These are phyloP conservation scores for Gamsiella multidivaricata DNA, from an alignment of 192 early-diverging fungal genomes.

Conservation along the genomic window DNA sequence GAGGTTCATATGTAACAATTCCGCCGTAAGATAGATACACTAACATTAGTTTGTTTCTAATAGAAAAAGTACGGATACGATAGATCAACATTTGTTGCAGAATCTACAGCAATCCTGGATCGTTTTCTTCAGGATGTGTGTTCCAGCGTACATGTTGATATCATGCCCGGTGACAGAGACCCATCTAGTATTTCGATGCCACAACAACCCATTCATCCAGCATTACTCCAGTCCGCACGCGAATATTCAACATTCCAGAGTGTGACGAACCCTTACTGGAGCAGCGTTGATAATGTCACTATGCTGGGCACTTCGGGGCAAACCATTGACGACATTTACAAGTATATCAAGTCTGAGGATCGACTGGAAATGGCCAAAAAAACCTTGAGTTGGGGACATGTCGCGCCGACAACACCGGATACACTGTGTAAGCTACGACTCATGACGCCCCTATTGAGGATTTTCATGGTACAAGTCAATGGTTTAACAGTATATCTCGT, in stretches of 20 bases:
- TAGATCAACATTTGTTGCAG: conserved; percentile 55
- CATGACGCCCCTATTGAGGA: background rate
- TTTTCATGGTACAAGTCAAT: no score
- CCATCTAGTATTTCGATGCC: conserved; percentile 84
- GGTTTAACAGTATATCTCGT: no score
- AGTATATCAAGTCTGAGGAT: conserved; percentile 68
- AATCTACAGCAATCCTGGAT: conserved; percentile 71
- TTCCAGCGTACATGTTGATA: conserved; percentile 69
- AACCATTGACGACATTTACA: conserved; percentile 86
- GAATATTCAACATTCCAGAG: conserved; percentile 71
- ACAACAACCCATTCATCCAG: conserved; percentile 84
- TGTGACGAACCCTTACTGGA: conserved; percentile 86
- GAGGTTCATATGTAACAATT: no score
- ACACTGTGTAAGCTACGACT: conserved; percentile 87
- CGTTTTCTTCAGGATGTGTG: conserved; percentile 71
- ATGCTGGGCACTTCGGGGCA: conserved; percentile 89
- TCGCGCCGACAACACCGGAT: conserved; percentile 95
- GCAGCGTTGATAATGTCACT: conserved; percentile 73
- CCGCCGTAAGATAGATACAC: no score
- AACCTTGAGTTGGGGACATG: conserved; percentile 85
- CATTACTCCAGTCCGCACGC: conserved; percentile 73
- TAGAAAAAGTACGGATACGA: conserved; percentile 68
- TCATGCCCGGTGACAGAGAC: conserved; percentile 87
- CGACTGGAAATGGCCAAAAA: conserved; percentile 77
- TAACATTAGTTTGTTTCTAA: background rate